Base-by-base conservation (phyloP, 2,329 filamentous ascomycete genomes). In the Pestalotiopsis sp. region DNA sequence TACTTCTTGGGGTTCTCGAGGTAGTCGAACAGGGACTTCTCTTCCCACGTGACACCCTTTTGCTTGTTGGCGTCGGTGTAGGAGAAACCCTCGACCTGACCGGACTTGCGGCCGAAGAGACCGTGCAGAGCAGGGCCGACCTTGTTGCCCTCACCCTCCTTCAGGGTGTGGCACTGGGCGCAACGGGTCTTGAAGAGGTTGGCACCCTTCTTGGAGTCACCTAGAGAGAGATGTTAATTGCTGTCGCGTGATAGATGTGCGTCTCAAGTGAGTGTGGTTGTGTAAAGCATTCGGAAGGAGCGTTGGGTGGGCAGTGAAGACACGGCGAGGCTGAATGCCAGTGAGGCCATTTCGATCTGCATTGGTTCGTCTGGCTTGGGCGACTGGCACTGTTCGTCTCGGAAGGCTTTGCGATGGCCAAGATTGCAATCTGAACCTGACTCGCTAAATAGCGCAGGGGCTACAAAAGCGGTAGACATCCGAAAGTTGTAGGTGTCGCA, bases 1-100 rank as follows among this genome's bases (percentile, higher is more conserved):
- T 95, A 99, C 90, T 98, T 98, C 92, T 99, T 99, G 87, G 96
- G 96, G 92, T 98, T 98, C 91, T 99, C 96, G 80, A 99, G 95
- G 91, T 99, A 99, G 76, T 91, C 89, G 86, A 97, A 98, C 78
- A 99, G 90, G 84, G 93, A 92, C 74, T 90, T 83, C 81, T 97
- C 91, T 76, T 94, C 85, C 96, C 96, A 99, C 78, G 85, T 88
- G 77, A 99, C 90, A 79, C 92, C 95, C 88, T 97, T 97, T 81
- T 92, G 86, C 92, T 98, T 98, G 93, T 99, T 99, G 90, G 95
- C 96, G 81, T 99, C 96, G 84, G 96, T 97, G 91, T 98, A 99
- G 81, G 94, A 87, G 91, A 92, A 99, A 75, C 96, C 95, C 61
- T 94, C 92, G 77, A 97, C 93, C 82, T 91, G 89, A 79, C 96